Percentiles rank a stretch among this genome's conserved stretches.
These are phyloP conservation scores for Haemoproteus tartakovskyi DNA, from an alignment of 169 alveolate genomes.

Conservation along the genomic window DNA sequence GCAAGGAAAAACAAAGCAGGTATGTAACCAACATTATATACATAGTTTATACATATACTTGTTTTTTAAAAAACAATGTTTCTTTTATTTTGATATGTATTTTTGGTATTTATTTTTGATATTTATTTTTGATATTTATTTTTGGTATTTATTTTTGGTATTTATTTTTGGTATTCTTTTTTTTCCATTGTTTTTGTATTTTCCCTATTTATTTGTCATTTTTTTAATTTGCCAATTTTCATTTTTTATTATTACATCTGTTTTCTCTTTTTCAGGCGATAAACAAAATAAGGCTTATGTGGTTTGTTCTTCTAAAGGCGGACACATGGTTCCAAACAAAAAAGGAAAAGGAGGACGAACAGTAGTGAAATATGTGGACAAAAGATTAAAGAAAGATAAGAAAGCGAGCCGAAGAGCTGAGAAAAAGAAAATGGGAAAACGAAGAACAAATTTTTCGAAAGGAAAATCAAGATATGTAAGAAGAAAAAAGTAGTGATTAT, in stretches of 20 bases:
- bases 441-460: constrained; percentile 46
- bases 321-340: constrained; percentile 77
- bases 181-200: no score
- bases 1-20: constrained; percentile 81
- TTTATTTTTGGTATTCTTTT: no score
- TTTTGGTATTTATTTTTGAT: no score
- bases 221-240: no score
- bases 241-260: background rate
- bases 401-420: constrained; percentile 80
- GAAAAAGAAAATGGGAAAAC: constrained; percentile 69
- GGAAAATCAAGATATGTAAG: constrained; percentile 21
- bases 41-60: constrained; percentile 59
- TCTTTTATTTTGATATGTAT: no score
- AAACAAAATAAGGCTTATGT: constrained; percentile 78
- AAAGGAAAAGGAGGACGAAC: constrained; percentile 81
- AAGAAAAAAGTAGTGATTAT: background rate
- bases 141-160: no score
- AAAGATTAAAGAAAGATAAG: constrained; percentile 93
- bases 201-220: no score
- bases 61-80: no score
- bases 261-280: constrained; percentile 12
- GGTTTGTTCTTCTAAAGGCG: constrained; percentile 84
- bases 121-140: no score
- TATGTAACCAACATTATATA: no score
- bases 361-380: constrained; percentile 91